A percentile compares a stretch with the other conserved stretches of the same genome.
phyloP scores from a whole-genome alignment of 495 filamentous ascomycete species.

The Clavariopsis aquatica region DNA sequence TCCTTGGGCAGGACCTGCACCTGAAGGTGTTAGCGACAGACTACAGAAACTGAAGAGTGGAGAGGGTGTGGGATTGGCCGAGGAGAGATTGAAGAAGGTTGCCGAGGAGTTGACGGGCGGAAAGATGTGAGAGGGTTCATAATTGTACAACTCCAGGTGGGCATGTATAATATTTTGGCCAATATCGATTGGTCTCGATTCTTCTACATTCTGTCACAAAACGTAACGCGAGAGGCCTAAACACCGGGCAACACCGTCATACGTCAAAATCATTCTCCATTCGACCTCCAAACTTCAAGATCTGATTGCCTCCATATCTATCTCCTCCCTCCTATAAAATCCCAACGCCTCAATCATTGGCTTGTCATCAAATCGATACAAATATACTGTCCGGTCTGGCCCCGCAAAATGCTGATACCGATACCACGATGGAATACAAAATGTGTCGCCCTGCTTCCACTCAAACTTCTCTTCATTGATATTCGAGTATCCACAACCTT shows the following conservation, averaged over 20 bases:
- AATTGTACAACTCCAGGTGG: too few relatives aligned
- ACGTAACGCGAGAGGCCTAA: too few relatives aligned
- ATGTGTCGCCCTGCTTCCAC: constrained; percentile 51
- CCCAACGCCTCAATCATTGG: constrained; percentile 51
- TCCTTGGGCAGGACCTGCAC: constrained; percentile 61
- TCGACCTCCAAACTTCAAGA: neutral
- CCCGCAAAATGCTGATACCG: constrained; percentile 49
- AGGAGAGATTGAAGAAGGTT: constrained; percentile 63
- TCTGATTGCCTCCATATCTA: constrained; percentile 41
- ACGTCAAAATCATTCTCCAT: neutral
- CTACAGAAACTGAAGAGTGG: constrained; percentile 40
- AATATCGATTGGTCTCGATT: too few relatives aligned
- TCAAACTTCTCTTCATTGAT: constrained; percentile 42
- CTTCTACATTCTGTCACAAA: too few relatives aligned
- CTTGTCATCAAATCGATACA: constrained; percentile 53
- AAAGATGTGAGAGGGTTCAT: constrained; percentile 52
- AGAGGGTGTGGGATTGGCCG: constrained; percentile 47
- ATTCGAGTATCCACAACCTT: constrained; percentile 44
- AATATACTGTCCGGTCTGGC: constrained; percentile 45
- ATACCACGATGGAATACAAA: constrained; percentile 51
- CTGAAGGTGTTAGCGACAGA: constrained; percentile 55
- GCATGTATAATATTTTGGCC: too few relatives aligned
- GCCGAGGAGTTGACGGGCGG: constrained; percentile 70
- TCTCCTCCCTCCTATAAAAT: constrained; percentile 46
- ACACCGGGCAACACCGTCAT: too few relatives aligned